phyloP scores from a whole-genome alignment of 768 basidiomycete species.

The Podaxis sp. region DNA sequence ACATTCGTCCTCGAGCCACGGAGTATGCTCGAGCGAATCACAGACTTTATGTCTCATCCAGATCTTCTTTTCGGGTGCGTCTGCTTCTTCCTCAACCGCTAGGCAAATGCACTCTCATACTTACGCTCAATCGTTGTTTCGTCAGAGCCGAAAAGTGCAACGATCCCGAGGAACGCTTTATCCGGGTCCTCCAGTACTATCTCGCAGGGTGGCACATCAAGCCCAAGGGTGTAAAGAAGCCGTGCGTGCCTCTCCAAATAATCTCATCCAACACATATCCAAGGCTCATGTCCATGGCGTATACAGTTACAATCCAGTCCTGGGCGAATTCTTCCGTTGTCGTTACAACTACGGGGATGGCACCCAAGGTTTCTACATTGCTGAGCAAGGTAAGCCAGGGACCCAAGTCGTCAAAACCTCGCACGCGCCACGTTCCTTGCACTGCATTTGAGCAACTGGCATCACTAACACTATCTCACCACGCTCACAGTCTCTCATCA shows the following conservation, averaged over 20 bases:
- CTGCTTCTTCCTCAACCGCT: constrained; percentile 7
- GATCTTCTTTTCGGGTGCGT: constrained; percentile 90
- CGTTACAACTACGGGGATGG: constrained; percentile 90
- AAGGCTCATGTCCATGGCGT: not conserved
- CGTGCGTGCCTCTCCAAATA: constrained; percentile 48
- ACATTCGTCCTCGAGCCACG: constrained; percentile 96
- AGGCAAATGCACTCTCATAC: not conserved
- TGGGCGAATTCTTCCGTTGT: constrained; percentile 98
- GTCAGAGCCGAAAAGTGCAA: constrained; percentile 74
- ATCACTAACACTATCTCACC: constrained; percentile 5
- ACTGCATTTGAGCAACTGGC: not conserved
- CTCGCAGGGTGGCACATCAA: constrained; percentile 99
- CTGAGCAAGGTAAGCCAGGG: constrained; percentile 76
- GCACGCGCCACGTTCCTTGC: constrained; percentile 3
- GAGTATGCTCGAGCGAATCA: constrained; percentile 97
- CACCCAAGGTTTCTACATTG: constrained; percentile 90
- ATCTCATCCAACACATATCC: constrained; percentile 4
- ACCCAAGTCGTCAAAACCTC: not conserved
- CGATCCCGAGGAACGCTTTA: constrained; percentile 87
- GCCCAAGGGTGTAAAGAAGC: constrained; percentile 99
- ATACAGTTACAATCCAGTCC: constrained; percentile 88
- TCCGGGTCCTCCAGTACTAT: constrained; percentile 90
- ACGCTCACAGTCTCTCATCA: constrained; percentile 81
- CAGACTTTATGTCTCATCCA: constrained; percentile 99
- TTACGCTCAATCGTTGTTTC: constrained; percentile 5